Conservation (phyloP, 2,329 filamentous ascomycete species). For the Aspergillus fumigatiaffinis region DNA sequence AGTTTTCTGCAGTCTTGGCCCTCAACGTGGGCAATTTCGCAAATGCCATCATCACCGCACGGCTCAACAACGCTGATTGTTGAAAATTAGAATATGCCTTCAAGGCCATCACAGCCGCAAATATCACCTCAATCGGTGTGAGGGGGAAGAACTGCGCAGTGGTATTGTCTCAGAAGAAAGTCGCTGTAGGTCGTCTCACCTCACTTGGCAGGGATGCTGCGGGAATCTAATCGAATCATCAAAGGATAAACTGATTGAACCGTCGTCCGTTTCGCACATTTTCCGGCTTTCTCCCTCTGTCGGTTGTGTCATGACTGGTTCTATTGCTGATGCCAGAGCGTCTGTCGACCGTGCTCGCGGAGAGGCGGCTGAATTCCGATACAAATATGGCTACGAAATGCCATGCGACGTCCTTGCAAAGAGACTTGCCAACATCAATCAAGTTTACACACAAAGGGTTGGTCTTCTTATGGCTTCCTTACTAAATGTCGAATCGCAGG, state of each 20-base stretch:
- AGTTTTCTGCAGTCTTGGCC: constrained; percentile 4
- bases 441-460: constrained; percentile 97
- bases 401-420: constrained; percentile 95
- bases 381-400: constrained; percentile 99
- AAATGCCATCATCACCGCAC: constrained; percentile 13
- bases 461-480: constrained; percentile 26
- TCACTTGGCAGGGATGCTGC: background rate
- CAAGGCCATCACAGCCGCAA: constrained; percentile 98
- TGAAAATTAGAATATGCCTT: constrained; percentile 87
- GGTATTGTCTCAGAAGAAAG: constrained; percentile 98
- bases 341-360: constrained; percentile 89
- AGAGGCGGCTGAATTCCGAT: constrained; percentile 95
- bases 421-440: constrained; percentile 96
- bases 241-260: constrained; percentile 98
- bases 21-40: constrained; percentile 2
- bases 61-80: constrained; percentile 26
- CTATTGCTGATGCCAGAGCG: constrained; percentile 93
- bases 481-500: background rate
- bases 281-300: constrained; percentile 95
- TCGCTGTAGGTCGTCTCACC: constrained; percentile 66
- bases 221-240: constrained; percentile 10
- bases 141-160: constrained; percentile 96
- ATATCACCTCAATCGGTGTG: constrained; percentile 96
- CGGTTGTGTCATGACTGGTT: constrained; percentile 97
- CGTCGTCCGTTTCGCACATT: constrained; percentile 92